Evolutionary conservation across 345 rosid species (phyloP).

Genomic region (Arabis alpina): DNA sequence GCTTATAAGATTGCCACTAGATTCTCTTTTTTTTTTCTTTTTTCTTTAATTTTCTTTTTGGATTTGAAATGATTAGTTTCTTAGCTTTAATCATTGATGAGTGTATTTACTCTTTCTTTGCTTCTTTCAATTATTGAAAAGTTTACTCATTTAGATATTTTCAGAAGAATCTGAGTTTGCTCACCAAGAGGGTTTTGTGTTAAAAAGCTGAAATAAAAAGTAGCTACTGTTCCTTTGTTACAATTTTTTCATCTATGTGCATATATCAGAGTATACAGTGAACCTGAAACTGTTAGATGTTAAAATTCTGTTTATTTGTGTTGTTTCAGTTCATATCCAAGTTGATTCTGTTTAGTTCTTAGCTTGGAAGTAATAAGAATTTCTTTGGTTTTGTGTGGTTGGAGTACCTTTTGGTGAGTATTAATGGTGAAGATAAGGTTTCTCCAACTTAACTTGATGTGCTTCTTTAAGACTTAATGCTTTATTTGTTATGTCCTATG

Average conservation of each 20-base stretch:
- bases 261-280: neutral
- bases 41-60: conserved; percentile 1
- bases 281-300: conserved; percentile 19
- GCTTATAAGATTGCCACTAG: conserved; percentile 23
- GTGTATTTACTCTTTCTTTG: conserved; percentile 37
- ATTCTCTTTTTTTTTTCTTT: neutral
- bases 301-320: conserved; percentile 16
- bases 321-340: too few species aligned
- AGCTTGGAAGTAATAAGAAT: neutral
- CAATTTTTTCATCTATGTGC: neutral
- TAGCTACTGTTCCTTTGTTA: conserved; percentile 11
- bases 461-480: neutral
- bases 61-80: conserved; percentile 3
- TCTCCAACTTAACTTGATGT: neutral
- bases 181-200: conserved; percentile 35
- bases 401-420: conserved; percentile 33
- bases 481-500: conserved; percentile 25
- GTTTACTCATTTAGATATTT: conserved; percentile 35
- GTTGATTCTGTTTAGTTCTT: conserved; percentile 16
- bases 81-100: conserved; percentile 12
- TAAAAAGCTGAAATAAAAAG: neutral
- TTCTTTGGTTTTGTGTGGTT: conserved; percentile 39
- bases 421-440: conserved; percentile 59
- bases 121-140: conserved; percentile 27
- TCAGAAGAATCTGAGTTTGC: conserved; percentile 50